Evolutionary conservation across 305 asterid genomes (phyloP).

Genomic region (Fraxinus floribunda): DNA sequence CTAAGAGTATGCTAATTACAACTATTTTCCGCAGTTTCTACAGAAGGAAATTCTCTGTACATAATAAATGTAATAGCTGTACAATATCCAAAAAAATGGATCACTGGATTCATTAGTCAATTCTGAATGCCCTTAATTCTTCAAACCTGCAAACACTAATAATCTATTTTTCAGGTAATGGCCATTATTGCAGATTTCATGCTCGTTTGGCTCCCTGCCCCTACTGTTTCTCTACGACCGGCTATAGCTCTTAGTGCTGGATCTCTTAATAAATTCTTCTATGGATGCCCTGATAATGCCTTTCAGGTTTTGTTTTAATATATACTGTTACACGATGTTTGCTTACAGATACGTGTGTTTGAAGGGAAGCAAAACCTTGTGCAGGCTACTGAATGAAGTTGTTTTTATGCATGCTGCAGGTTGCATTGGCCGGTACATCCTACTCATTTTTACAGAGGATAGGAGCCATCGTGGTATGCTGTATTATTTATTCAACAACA

Average conservation of each 20-base stretch:
- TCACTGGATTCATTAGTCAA: not conserved
- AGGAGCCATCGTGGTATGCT: constrained; percentile 81
- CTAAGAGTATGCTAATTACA: not conserved
- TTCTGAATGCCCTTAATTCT: not conserved
- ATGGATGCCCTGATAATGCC: constrained; percentile 91
- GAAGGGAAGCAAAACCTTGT: not conserved
- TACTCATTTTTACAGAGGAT: constrained; percentile 72
- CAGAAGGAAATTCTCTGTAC: not conserved
- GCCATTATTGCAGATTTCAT: constrained; percentile 96
- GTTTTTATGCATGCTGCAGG: constrained; percentile 41
- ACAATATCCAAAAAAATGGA: not conserved
- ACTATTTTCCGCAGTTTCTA: constrained; percentile 1
- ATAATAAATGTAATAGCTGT: not conserved
- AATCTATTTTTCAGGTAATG: constrained; percentile 62
- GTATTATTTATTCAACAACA: not conserved
- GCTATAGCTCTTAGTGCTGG: constrained; percentile 62
- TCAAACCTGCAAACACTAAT: constrained; percentile 11
- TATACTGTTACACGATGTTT: constrained; percentile 1
- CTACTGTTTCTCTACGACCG: constrained; percentile 85
- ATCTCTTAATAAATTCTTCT: constrained; percentile 67
- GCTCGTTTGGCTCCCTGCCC: constrained; percentile 98
- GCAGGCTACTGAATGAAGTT: constrained; percentile 5
- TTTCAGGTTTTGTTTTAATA: constrained; percentile 61
- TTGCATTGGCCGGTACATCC: constrained; percentile 85
- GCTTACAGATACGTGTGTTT: not conserved